Base-by-base conservation (phyloP, 2,329 filamentous ascomycete genomes). In the Pseudocercospora eumusae region DNA sequence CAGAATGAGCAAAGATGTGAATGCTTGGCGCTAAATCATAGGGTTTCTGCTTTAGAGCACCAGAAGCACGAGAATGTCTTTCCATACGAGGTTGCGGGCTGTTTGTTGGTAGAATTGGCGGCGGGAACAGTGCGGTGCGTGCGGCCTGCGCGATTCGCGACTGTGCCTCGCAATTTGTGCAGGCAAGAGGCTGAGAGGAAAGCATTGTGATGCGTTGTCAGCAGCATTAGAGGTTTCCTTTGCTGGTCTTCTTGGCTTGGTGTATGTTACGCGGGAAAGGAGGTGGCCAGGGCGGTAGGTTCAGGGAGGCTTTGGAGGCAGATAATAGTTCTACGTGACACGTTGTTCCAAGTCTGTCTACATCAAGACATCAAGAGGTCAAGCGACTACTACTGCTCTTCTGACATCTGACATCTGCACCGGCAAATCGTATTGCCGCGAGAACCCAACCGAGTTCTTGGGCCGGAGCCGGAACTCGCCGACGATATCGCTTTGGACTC, bases 151-250 rank as follows among this genome's bases (percentile, higher is more conserved):
- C 52, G 5, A 40, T 33, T 23, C 28, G n/a, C 33, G 5, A 13
- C 25, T 33, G 58, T 6, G 40, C 27, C 40, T 50, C 28, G 56
- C 61, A 63, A 4, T 40, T 21, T 18, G 50, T 47, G 53, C 61
- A 63, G 0, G 61, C 42, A 18, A 60, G 18, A 3, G 33, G 50
- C 33, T 63, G 61, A 10, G 61, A 63, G 13, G 42, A 57, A 3
- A 63, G 61, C 33, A 63, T 49, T 50, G 27, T 56, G 28, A 47
- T 27, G 15, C 47, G 18, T 11, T 52, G 47, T 23, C 21, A 21
- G n/a, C 21, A 10, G 7, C 13, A 27, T 20, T 2, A 13, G 3
- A 27, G 45, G 13, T n/a, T n/a, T 13, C 45, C 4, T 23, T 13
- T 23, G 11, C 45, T 25, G 45, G 11, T 21, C 11, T 18, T 21